phyloP scores from a whole-genome alignment of 2,329 filamentous ascomycete species.

The Penicillium verrucosum region DNA sequence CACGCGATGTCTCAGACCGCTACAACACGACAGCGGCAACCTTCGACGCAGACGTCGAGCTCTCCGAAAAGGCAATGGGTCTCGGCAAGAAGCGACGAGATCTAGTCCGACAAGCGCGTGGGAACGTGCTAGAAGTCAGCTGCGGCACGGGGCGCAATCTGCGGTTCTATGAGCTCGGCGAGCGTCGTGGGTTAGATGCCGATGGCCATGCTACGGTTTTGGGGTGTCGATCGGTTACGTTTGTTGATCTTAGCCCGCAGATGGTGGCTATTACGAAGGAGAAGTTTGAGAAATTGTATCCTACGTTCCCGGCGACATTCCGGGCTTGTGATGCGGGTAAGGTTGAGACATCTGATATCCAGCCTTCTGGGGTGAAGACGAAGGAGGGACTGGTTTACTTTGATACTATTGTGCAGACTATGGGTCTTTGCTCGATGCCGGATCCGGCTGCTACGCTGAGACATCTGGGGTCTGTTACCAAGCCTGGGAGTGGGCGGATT shows the following conservation, averaged over 20 bases:
- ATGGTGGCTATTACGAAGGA: conserved; percentile 47
- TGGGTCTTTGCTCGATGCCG: conserved; percentile 50
- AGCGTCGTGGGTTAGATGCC: conserved; percentile 31
- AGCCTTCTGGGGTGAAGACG: background rate
- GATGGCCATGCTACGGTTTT: conserved; percentile 29
- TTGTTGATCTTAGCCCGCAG: conserved; percentile 48
- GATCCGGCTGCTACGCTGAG: conserved; percentile 43
- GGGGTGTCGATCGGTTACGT: conserved; percentile 43
- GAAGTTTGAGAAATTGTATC: conserved; percentile 42
- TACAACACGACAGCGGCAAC: conserved; percentile 44
- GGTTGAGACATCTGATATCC: conserved; percentile 14
- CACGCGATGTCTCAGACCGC: conserved; percentile 46
- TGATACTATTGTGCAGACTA: conserved; percentile 50
- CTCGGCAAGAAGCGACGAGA: conserved; percentile 41
- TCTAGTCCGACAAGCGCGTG: conserved; percentile 42
- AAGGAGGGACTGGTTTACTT: conserved; percentile 27
- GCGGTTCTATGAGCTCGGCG: conserved; percentile 44
- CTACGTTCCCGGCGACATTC: conserved; percentile 35
- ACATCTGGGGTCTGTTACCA: conserved; percentile 40
- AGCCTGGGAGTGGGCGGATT: conserved; percentile 42
- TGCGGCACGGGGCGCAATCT: conserved; percentile 51
- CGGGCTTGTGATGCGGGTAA: conserved; percentile 36
- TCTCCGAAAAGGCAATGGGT: conserved; percentile 44
- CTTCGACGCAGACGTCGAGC: conserved; percentile 48
- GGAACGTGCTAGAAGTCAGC: conserved; percentile 50